Percentiles rank a stretch among this genome's conserved stretches.
Conservation (phyloP, 768 basidiomycete genomes). For the Ramaria rubella region DNA sequence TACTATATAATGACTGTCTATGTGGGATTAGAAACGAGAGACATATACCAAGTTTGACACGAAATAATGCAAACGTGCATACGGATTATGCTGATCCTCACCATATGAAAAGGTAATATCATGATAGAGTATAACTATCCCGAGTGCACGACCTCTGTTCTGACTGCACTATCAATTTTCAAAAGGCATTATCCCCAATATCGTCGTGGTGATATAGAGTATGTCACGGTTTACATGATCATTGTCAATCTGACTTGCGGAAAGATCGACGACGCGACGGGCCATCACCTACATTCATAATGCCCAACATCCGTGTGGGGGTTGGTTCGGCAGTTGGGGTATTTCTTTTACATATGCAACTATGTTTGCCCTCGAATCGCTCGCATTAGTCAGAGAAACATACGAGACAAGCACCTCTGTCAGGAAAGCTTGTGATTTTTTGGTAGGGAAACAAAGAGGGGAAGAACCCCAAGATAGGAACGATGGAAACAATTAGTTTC, state of each 20-base stretch:
- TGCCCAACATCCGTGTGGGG: conserved; percentile 76
- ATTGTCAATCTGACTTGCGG: not conserved
- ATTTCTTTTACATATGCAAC: conserved; percentile 98
- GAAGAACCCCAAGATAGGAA: conserved; percentile 34
- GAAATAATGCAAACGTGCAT: too few species aligned
- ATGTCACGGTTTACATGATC: conserved; percentile 23
- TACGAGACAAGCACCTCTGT: conserved; percentile 66
- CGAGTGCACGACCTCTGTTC: conserved; percentile 94
- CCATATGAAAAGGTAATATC: conserved; percentile 59
- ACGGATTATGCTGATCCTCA: conserved; percentile 8
- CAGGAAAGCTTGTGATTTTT: conserved; percentile 74
- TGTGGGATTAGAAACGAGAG: too few species aligned
- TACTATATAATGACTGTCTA: too few species aligned
- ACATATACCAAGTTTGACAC: too few species aligned
- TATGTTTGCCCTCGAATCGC: conserved; percentile 89
- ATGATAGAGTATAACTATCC: conserved; percentile 97
- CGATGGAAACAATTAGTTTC: not conserved
- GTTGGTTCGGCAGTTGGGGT: conserved; percentile 95
- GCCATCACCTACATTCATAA: conserved; percentile 80
- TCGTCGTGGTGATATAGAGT: conserved; percentile 71
- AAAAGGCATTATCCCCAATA: conserved; percentile 74
- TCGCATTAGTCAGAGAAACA: conserved; percentile 85
- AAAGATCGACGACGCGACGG: conserved; percentile 52
- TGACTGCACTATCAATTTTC: conserved; percentile 87
- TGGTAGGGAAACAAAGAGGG: conserved; percentile 71